Percentiles rank a stretch among this genome's conserved stretches.
These are phyloP conservation scores for Pyracantha coccinea DNA, from an alignment of 331 rosid genomes.

Conservation along the genomic window DNA sequence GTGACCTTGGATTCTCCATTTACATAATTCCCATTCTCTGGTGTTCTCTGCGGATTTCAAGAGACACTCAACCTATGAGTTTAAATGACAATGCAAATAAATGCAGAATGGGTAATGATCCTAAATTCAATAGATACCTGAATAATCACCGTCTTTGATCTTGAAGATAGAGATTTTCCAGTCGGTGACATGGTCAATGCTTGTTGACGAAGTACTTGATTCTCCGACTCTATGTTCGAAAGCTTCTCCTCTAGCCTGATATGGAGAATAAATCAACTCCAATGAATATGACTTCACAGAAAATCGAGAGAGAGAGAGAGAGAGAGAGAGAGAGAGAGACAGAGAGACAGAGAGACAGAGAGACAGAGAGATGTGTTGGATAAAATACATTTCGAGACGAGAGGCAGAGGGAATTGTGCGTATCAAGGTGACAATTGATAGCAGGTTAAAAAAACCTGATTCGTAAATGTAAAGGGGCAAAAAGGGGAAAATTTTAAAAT, in stretches of 20 bases:
- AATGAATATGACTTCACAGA: background rate
- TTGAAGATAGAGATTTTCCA: slow-evolving; percentile 59
- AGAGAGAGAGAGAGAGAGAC: background rate
- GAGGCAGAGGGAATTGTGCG: background rate
- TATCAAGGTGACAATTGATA: background rate
- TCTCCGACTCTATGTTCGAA: slow-evolving; percentile 91
- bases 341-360: too few species aligned
- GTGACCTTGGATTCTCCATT: slow-evolving; percentile 61
- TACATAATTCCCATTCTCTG: slow-evolving; percentile 70
- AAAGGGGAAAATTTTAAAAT: too few species aligned
- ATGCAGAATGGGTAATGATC: background rate
- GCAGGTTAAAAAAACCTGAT: background rate
- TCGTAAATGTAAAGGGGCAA: background rate
- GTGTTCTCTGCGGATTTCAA: slow-evolving; percentile 71
- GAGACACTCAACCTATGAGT: slow-evolving; percentile 3
- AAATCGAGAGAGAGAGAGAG: background rate
- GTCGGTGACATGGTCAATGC: slow-evolving; percentile 88
- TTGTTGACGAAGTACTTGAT: slow-evolving; percentile 97
- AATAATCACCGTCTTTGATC: slow-evolving; percentile 70
- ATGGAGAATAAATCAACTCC: slow-evolving; percentile 15
- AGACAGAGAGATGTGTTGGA: background rate
- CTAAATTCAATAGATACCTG: slow-evolving; percentile 49
- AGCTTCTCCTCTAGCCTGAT: slow-evolving; percentile 86
- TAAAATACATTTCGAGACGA: background rate
- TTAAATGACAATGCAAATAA: slow-evolving; percentile 7